These are phyloP conservation scores for Pseudozyma hubeiensis DNA, from an alignment of 1,284 basidiomycete species.

Conservation along the genomic window DNA sequence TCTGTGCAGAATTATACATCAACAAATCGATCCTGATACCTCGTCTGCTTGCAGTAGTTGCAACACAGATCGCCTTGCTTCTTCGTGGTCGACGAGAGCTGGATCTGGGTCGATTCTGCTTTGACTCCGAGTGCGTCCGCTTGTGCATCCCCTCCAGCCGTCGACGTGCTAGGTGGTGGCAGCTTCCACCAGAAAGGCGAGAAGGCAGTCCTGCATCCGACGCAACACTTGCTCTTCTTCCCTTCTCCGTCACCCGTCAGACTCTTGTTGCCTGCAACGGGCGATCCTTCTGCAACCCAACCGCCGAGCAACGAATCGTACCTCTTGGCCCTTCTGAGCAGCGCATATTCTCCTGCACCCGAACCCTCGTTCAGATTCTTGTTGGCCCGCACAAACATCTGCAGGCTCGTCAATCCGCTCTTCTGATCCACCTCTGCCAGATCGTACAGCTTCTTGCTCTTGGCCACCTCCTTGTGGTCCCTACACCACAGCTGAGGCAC, in stretches of 20 bases:
- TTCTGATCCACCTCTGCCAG: conserved; percentile 84
- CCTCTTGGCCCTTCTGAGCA: conserved; percentile 57
- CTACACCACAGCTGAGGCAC: conserved; percentile 83
- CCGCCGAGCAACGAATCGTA: conserved; percentile 33
- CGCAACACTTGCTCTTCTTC: conserved; percentile 17
- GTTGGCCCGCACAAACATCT: conserved; percentile 84
- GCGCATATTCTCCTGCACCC: conserved; percentile 34
- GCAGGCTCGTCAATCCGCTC: conserved; percentile 84
- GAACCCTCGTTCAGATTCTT: conserved; percentile 70
- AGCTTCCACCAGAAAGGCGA: conserved; percentile 51
- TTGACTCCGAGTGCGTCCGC: background rate
- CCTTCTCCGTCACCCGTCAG: background rate
- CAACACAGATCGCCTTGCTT: conserved; percentile 22
- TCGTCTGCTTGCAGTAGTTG: conserved; percentile 42
- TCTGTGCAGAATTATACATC: background rate
- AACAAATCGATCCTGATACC: conserved; percentile 7
- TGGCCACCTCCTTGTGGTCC: conserved; percentile 76
- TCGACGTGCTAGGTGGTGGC: background rate
- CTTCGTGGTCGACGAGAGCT: background rate
- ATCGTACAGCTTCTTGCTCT: conserved; percentile 78
- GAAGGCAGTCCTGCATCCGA: conserved; percentile 34
- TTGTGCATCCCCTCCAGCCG: background rate
- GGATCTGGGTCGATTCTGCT: background rate
- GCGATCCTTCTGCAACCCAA: background rate
- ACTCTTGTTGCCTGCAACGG: conserved; percentile 5